Conservation (phyloP, 306 rosid species). For the Cucumis hystrix region DNA sequence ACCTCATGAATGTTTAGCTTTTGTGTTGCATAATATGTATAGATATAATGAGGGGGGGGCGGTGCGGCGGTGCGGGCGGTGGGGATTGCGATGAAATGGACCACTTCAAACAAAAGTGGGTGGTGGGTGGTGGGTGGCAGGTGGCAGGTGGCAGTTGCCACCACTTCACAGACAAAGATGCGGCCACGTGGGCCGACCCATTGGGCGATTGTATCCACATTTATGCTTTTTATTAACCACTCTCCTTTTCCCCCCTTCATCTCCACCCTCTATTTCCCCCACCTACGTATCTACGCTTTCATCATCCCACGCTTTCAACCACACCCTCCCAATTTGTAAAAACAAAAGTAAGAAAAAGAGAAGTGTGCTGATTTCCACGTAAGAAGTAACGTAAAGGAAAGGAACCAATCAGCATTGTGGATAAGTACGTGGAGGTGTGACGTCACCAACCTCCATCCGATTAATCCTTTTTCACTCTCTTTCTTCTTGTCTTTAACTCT, state of each 20-base stretch:
- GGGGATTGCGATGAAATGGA: not conserved
- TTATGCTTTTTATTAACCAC: not conserved
- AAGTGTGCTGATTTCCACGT: not conserved
- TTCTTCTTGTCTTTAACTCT: too few species aligned
- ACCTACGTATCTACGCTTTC: not conserved
- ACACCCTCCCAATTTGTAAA: too few species aligned
- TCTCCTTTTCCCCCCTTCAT: not conserved
- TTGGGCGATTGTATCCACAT: not conserved
- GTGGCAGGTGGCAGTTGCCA: too few species aligned
- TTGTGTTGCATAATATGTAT: too few species aligned
- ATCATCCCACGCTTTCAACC: too few species aligned
- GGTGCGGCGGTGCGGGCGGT: not conserved
- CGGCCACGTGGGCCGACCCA: not conserved
- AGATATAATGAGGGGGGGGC: too few species aligned
- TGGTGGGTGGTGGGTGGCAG: not conserved
- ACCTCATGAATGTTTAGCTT: too few species aligned
- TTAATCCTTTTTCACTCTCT: not conserved
- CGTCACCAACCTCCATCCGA: not conserved
- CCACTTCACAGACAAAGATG: not conserved
- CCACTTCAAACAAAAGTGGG: not conserved
- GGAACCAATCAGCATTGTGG: not conserved
- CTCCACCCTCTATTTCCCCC: not conserved
- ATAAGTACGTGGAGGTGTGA: not conserved
- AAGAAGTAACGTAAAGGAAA: not conserved
- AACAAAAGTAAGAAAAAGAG: too few species aligned